phyloP scores from a whole-genome alignment of 768 basidiomycete genomes.

The Boletus vinaceobasis region DNA sequence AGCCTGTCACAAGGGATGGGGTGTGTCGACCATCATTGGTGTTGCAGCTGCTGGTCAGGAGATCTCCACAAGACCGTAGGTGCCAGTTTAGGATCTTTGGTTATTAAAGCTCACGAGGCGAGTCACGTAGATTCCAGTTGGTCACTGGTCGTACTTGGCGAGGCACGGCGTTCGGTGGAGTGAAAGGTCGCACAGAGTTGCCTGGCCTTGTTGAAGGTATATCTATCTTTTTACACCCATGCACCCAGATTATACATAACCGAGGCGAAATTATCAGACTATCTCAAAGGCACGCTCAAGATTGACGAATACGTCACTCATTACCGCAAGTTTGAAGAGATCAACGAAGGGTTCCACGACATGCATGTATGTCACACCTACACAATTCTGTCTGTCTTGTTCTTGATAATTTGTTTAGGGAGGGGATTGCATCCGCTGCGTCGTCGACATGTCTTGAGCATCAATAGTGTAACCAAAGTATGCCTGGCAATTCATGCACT shows the following conservation, averaged over 20 bases:
- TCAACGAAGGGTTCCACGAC: constrained; percentile 87
- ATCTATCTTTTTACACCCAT: background rate
- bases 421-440: constrained; percentile 91
- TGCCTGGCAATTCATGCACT: background rate
- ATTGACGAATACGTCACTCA: constrained; percentile 98
- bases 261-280: constrained; percentile 47
- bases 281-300: constrained; percentile 75
- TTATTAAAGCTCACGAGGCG: constrained; percentile 4
- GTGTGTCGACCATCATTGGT: constrained; percentile 91
- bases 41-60: constrained; percentile 97
- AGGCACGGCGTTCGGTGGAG: constrained; percentile 94
- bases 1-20: constrained; percentile 99
- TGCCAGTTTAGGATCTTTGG: constrained; percentile 2
- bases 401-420: constrained; percentile 30
- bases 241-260: background rate
- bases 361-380: constrained; percentile 80
- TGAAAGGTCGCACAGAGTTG: constrained; percentile 95
- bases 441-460: constrained; percentile 78
- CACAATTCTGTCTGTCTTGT: background rate
- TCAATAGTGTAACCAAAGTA: background rate
- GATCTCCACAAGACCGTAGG: constrained; percentile 84
- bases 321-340: constrained; percentile 64
- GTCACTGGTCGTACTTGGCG: constrained; percentile 93
- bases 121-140: constrained; percentile 51
- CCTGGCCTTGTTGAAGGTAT: constrained; percentile 89